Base-by-base conservation (phyloP, 805 yeast species). In the Saturnispora besseyi region DNA sequence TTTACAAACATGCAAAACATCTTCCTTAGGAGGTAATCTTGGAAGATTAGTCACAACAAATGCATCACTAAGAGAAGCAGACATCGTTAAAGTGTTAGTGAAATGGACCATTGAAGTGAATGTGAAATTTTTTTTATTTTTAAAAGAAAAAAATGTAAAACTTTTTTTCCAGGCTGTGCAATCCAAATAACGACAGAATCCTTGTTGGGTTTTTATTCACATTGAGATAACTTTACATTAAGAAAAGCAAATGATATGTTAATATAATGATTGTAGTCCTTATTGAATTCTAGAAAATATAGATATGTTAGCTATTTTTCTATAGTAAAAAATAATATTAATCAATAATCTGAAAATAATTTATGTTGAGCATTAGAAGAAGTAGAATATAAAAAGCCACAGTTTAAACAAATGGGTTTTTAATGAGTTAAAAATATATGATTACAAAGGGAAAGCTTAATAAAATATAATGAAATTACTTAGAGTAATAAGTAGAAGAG, bases 11-110 rank as follows among this genome's bases (percentile, higher is more conserved):
- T 59, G 55, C 2, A 53, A 52, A 15, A 45, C 46, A 34, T 57
- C 57, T 6, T 57, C 33, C 31, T 56, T 61, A 4, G 58, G 55
- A 29, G 67, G 62, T 18, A 65, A 51, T 42, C 69, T 62, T 24
- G 69, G 68, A 38, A 65, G 49, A 43, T 62, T 58, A 5, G 67
- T 61, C 28, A 65, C 61, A 57, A 64, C 62, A 59, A 62, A 65
- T 15, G 66, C 60, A 38, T 63, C 68, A 41, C 55, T 52, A 11
- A 64, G 53, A 6, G 56, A 45, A n/a, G 60, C 50, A 1, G 58
- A 49, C 56, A 59, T 55, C 32, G 36, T 48, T 32, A n/a, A 31
- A 33, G 15, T 18, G 34, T 21, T 30, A 21, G n/a, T 13, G 26
- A 36, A n/a, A n/a, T 36, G 40, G 5, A 5, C 9, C 11, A 21